These are phyloP conservation scores for Cyberlindnera maclurae DNA, from an alignment of 805 yeast genomes.

Conservation along the genomic window DNA sequence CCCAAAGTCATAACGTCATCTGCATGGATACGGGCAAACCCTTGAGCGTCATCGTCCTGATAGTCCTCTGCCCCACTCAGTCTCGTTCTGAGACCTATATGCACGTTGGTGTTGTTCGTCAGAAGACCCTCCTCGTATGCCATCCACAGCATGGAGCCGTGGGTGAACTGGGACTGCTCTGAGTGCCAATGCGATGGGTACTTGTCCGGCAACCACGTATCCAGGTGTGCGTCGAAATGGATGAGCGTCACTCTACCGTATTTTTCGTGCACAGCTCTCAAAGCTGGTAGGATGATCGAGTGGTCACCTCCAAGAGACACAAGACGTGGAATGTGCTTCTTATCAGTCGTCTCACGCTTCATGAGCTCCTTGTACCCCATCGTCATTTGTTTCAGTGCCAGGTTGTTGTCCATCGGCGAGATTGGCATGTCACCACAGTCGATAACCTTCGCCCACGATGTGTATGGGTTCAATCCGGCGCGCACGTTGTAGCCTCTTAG, in stretches of 20 bases:
- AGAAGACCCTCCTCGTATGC: conserved; percentile 63
- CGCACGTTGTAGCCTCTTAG: conserved; percentile 44
- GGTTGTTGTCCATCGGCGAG: conserved; percentile 55
- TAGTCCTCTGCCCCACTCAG: conserved; percentile 33
- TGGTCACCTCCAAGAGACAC: conserved; percentile 52
- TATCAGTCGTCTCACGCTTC: conserved; percentile 27
- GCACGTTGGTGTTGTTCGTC: conserved; percentile 41
- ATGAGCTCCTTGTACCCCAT: conserved; percentile 41
- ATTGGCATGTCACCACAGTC: conserved; percentile 62
- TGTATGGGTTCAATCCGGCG: conserved; percentile 54
- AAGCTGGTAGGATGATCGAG: conserved; percentile 42
- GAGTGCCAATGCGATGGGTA: conserved; percentile 57
- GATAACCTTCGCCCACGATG: conserved; percentile 39
- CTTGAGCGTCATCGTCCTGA: conserved; percentile 41
- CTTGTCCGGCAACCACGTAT: conserved; percentile 60
- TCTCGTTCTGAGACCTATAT: conserved; percentile 64
- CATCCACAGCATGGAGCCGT: conserved; percentile 65
- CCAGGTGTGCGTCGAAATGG: conserved; percentile 63
- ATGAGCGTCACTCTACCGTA: conserved; percentile 38
- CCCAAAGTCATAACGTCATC: conserved; percentile 41
- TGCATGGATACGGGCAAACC: conserved; percentile 40
- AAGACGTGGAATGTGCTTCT: conserved; percentile 28
- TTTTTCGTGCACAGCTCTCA: conserved; percentile 40
- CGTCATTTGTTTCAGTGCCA: conserved; percentile 54
- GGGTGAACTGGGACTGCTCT: conserved; percentile 54